Conservation (phyloP, 2,329 filamentous ascomycete genomes). For the Botryotinia convoluta region DNA sequence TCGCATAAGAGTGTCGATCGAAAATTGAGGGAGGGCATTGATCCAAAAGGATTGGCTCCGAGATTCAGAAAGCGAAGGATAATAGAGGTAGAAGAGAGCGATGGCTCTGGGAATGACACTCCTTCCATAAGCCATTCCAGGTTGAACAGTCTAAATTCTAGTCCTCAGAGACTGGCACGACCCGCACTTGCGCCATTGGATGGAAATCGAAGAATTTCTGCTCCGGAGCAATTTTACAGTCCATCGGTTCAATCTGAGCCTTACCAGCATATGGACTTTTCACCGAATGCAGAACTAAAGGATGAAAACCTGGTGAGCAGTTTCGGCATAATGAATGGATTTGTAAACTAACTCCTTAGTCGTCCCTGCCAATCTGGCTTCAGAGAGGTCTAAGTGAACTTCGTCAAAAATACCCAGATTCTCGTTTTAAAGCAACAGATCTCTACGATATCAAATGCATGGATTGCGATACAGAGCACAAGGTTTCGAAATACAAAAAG, state of each 20-base stretch:
- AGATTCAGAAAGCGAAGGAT: conserved; percentile 13
- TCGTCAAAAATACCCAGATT: conserved; percentile 11
- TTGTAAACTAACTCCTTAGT: background rate
- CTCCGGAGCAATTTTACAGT: background rate
- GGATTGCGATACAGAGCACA: background rate
- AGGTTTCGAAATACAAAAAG: conserved; percentile 1
- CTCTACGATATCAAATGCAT: background rate
- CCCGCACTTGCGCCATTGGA: conserved; percentile 10
- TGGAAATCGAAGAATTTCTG: conserved; percentile 16
- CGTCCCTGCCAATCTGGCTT: conserved; percentile 10
- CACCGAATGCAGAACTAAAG: background rate
- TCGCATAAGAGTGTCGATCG: background rate
- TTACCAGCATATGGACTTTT: background rate
- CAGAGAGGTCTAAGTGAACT: conserved; percentile 12
- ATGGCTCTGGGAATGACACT: conserved; percentile 2
- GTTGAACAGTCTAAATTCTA: background rate
- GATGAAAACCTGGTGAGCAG: conserved; percentile 4
- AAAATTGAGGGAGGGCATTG: conserved; percentile 8
- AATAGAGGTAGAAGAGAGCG: conserved; percentile 14
- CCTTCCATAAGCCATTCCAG: background rate
- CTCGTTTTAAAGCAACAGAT: conserved; percentile 1
- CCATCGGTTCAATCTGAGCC: conserved; percentile 8
- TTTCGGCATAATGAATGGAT: background rate
- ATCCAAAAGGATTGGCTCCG: conserved; percentile 11
- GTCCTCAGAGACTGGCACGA: conserved; percentile 5